phyloP scores from a whole-genome alignment of 768 basidiomycete species.

The Rhizopogon sp. region DNA sequence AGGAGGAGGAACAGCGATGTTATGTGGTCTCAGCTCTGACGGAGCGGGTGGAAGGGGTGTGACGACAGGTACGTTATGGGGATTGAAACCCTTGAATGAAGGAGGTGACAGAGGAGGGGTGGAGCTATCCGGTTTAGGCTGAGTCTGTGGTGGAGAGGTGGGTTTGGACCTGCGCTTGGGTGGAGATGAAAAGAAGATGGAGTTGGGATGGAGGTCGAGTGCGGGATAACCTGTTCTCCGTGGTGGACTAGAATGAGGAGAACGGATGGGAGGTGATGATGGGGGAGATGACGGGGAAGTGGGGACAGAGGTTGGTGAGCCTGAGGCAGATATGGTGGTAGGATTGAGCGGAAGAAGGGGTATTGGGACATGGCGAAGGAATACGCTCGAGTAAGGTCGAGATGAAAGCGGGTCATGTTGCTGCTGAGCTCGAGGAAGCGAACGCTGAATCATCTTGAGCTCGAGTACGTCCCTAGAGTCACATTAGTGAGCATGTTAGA shows the following conservation, averaged over 20 bases:
- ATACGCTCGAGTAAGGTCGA: constrained; percentile 34
- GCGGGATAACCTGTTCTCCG: not conserved
- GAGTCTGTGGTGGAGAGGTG: not conserved
- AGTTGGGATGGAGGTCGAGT: not conserved
- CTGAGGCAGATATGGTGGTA: not conserved
- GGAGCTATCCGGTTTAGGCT: not conserved
- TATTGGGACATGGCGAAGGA: constrained; percentile 54
- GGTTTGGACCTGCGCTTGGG: not conserved
- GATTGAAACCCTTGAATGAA: not conserved
- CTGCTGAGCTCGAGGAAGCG: constrained; percentile 55
- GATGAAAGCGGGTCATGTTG: constrained; percentile 38
- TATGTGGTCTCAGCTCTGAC: constrained; percentile 3
- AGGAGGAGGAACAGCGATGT: constrained; percentile 9
- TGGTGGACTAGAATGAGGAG: not conserved
- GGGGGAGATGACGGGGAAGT: not conserved
- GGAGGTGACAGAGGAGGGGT: not conserved
- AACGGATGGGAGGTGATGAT: not conserved
- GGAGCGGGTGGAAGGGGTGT: not conserved
- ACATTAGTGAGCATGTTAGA: constrained; percentile 2
- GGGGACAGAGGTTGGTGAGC: not conserved
- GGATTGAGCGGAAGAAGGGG: constrained; percentile 53
- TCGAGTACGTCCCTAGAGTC: constrained; percentile 54
- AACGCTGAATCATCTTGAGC: constrained; percentile 63
- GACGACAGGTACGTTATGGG: not conserved
- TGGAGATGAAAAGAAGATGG: not conserved